A percentile compares a stretch with the other conserved stretches of the same genome.
Conservation (phyloP, 805 yeast genomes). For the Candida michaelii region DNA sequence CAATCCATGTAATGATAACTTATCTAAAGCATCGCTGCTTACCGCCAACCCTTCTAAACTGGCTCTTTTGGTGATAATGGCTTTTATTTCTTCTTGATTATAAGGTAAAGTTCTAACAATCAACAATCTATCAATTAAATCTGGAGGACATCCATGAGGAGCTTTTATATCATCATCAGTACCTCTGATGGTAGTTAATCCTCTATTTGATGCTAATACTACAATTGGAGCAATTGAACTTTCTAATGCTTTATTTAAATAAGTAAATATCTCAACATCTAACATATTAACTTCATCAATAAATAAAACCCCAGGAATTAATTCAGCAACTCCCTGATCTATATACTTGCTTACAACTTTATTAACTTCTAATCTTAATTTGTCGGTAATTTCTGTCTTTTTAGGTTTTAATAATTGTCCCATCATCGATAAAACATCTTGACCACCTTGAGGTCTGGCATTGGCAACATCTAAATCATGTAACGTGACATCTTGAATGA, state of each 20-base stretch:
- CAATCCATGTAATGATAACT: slow-evolving; percentile 71
- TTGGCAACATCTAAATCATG: slow-evolving; percentile 97
- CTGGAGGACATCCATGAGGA: slow-evolving; percentile 97
- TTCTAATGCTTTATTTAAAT: slow-evolving; percentile 91
- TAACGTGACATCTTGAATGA: slow-evolving; percentile 94
- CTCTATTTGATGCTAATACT: slow-evolving; percentile 93
- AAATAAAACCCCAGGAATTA: slow-evolving; percentile 95
- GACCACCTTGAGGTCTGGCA: slow-evolving; percentile 96
- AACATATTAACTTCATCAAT: slow-evolving; percentile 99
- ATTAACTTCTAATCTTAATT: slow-evolving; percentile 88
- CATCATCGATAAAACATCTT: slow-evolving; percentile 93
- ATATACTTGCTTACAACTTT: slow-evolving; percentile 94
- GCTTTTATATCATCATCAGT: slow-evolving; percentile 76
- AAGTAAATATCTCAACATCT: slow-evolving; percentile 94
- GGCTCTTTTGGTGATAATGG: slow-evolving; percentile 82
- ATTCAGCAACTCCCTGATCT: slow-evolving; percentile 97
- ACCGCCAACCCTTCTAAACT: slow-evolving; percentile 71
- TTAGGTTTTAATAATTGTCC: slow-evolving; percentile 94
- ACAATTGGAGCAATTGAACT: slow-evolving; percentile 91
- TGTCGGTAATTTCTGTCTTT: slow-evolving; percentile 96
- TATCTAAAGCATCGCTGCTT: slow-evolving; percentile 66
- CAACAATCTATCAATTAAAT: slow-evolving; percentile 84
- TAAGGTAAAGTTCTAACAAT: slow-evolving; percentile 94
- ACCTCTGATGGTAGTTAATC: slow-evolving; percentile 88
- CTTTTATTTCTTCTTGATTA: slow-evolving; percentile 73